Conservation (phyloP, 2,329 filamentous ascomycete species). For the Stemphylium lycopersici region DNA sequence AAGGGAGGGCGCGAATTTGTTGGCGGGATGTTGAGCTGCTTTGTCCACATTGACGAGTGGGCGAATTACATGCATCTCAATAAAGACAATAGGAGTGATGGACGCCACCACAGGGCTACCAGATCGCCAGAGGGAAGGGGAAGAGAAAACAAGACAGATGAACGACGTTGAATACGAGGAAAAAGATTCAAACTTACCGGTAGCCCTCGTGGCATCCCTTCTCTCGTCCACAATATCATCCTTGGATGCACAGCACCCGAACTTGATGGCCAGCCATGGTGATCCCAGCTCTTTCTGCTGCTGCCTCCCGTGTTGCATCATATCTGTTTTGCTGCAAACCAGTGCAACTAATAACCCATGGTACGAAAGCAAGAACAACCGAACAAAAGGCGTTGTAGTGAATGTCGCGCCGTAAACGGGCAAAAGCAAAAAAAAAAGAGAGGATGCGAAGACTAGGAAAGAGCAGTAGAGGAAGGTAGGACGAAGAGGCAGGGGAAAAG, state of each 20-base stretch:
- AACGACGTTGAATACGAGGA: too few species aligned
- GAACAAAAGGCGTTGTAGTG: conserved; percentile 7
- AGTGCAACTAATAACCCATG: conserved; percentile 36
- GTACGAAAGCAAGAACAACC: conserved; percentile 6
- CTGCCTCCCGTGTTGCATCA: conserved; percentile 25
- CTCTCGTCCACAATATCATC: conserved; percentile 37
- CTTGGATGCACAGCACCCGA: conserved; percentile 48
- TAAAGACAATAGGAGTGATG: conserved; percentile 14
- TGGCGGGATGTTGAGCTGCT: conserved; percentile 17
- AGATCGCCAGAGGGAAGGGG: too few species aligned
- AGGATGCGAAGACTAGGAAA: conserved; percentile 1
- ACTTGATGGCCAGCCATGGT: conserved; percentile 46
- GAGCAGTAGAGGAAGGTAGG: conserved; percentile 9
- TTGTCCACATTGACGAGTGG: conserved; percentile 34
- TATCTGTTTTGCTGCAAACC: conserved; percentile 29
- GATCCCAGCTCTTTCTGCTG: conserved; percentile 22
- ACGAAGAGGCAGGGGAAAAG: conserved; percentile 5
- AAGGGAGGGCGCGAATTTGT: conserved; percentile 10
- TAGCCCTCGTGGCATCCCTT: conserved; percentile 21
- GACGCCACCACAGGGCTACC: too few species aligned
- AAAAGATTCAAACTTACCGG: conserved; percentile 34
- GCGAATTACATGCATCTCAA: conserved; percentile 27
- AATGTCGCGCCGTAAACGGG: conserved; percentile 14
- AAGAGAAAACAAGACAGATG: background rate
- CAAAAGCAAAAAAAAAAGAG: conserved; percentile 14